These are phyloP conservation scores for Protomyces inundatus DNA, from an alignment of 1,139 yeast genomes.

Conservation along the genomic window DNA sequence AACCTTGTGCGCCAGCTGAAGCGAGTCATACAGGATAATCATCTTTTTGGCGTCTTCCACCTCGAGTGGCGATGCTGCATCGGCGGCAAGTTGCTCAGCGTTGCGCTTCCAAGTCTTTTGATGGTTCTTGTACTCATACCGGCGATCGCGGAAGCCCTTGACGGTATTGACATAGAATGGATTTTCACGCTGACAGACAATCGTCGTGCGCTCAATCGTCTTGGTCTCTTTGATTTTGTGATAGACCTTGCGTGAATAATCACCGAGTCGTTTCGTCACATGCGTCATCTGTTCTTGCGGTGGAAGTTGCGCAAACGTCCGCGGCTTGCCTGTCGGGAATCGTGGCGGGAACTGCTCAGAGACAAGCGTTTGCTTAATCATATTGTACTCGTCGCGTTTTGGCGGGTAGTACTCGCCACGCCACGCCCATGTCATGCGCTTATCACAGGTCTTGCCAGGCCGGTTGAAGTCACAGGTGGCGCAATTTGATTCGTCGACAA, in stretches of 20 bases:
- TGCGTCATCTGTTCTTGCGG: conserved; percentile 71
- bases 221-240: conserved; percentile 76
- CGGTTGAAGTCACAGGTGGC: conserved; percentile 96
- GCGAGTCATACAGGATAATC: conserved; percentile 88
- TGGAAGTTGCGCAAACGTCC: conserved; percentile 68
- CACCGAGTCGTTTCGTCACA: conserved; percentile 74
- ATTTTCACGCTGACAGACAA: conserved; percentile 94
- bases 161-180: conserved; percentile 96
- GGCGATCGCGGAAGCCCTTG: conserved; percentile 86
- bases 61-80: conserved; percentile 51
- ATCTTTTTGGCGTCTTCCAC: conserved; percentile 83
- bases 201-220: conserved; percentile 83
- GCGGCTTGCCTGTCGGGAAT: conserved; percentile 47
- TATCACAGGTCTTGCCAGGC: conserved; percentile 89
- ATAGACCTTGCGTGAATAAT: conserved; percentile 78
- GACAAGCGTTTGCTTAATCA: conserved; percentile 79
- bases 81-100: conserved; percentile 50
- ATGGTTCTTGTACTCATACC: conserved; percentile 89
- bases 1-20: conserved; percentile 95
- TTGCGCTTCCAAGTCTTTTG: conserved; percentile 95
- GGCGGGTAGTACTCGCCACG: conserved; percentile 95
- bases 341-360: conserved; percentile 64
- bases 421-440: conserved; percentile 96
- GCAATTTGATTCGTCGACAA: conserved; percentile 91
- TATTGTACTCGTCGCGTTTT: conserved; percentile 80